Conservation (phyloP, 139 green algal species). For the Chlorella sp. region DNA sequence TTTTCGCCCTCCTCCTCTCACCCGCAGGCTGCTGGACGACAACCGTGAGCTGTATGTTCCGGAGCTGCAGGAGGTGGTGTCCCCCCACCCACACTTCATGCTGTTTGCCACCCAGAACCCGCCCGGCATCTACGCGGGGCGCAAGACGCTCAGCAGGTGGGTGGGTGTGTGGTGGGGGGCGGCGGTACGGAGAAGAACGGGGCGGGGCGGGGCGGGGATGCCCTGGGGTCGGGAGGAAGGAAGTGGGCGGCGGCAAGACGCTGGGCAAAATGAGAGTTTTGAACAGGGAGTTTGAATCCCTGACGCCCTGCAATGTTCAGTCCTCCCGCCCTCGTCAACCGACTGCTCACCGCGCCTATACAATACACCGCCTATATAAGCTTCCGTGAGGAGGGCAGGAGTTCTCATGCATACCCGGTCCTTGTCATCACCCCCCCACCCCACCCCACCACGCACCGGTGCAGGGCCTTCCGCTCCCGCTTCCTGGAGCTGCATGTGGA, state of each 20-base stretch:
- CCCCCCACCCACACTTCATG: slow-evolving; percentile 98
- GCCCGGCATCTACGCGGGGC: slow-evolving; percentile 81
- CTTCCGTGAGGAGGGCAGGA: no score
- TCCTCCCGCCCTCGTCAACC: no score
- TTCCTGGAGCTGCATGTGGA: slow-evolving; percentile 99
- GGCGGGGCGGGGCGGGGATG: slow-evolving; percentile 23
- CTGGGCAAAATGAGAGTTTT: no score
- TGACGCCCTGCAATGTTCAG: no score
- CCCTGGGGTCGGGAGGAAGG: no score
- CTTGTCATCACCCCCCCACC: no score
- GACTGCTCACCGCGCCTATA: neutral
- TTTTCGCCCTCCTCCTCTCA: neutral
- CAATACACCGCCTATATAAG: no score
- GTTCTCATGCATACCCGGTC: no score
- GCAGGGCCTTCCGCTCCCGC: slow-evolving; percentile 85
- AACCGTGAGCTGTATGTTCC: slow-evolving; percentile 98
- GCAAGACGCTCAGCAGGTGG: slow-evolving; percentile 81
- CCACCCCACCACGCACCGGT: slow-evolving; percentile 46
- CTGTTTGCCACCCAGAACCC: slow-evolving; percentile 99
- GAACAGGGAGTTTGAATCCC: no score
- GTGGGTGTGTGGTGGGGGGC: no score
- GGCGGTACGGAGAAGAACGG: no score
- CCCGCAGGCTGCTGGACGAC: slow-evolving; percentile 93
- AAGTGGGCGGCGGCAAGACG: no score
- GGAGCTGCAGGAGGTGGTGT: slow-evolving; percentile 94